A percentile compares a stretch with the other conserved stretches of the same genome.
Conservation (phyloP, 2,329 filamentous ascomycete genomes). For the Dendrostoma leiphaemia region DNA sequence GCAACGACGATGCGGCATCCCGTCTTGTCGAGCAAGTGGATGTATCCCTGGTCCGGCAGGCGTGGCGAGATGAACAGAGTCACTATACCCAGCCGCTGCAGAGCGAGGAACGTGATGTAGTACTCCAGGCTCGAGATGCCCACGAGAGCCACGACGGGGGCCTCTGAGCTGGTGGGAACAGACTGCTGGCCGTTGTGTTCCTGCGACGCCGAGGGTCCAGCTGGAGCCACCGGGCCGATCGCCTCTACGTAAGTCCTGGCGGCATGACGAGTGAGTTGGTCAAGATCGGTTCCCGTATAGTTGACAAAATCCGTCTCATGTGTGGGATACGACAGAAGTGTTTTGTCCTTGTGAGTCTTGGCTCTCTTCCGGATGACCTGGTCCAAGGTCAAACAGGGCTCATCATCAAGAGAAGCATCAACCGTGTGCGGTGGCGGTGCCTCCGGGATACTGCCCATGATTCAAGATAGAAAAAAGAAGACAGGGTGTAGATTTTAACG, state of each 20-base stretch:
- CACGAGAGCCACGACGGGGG: neutral
- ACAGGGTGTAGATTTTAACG: too few relatives aligned
- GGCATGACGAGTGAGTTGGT: slow-evolving; percentile 1
- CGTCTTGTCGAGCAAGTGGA: slow-evolving; percentile 5
- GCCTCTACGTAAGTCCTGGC: neutral
- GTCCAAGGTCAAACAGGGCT: neutral
- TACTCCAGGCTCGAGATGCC: slow-evolving; percentile 10
- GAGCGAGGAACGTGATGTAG: slow-evolving; percentile 6
- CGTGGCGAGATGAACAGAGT: slow-evolving; percentile 10
- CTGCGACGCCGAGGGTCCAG: neutral
- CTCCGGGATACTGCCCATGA: neutral
- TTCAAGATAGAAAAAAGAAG: too few relatives aligned
- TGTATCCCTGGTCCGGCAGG: neutral
- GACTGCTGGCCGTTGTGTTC: neutral
- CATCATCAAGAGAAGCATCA: neutral
- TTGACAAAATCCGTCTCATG: slow-evolving; percentile 8
- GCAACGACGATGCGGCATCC: slow-evolving; percentile 3
- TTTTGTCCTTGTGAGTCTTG: neutral
- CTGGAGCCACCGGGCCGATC: neutral
- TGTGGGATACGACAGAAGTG: slow-evolving; percentile 1
- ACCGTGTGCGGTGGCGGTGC: neutral
- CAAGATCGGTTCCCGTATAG: slow-evolving; percentile 4
- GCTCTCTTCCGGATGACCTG: slow-evolving; percentile 2
- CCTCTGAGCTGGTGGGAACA: neutral
- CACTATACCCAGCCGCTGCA: slow-evolving; percentile 3